Percentiles rank a stretch among this genome's conserved stretches.
phyloP scores from a whole-genome alignment of 768 basidiomycete species.

The Lactarius sanguifluus region DNA sequence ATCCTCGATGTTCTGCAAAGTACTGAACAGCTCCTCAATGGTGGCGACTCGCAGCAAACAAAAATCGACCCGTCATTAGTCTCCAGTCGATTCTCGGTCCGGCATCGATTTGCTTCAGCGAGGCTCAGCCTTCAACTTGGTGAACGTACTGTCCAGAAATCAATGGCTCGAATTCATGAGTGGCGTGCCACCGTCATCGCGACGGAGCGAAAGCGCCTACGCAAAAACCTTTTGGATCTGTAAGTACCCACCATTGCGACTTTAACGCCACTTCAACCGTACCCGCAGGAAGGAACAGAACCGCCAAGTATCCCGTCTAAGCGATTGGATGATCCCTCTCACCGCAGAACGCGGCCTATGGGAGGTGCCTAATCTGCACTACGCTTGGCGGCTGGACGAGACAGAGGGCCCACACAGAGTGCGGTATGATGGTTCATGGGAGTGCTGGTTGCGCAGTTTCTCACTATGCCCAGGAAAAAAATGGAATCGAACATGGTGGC shows the following conservation, averaged over 20 bases:
- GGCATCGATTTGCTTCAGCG: slow-evolving; percentile 54
- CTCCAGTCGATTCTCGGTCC: slow-evolving; percentile 50
- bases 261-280: slow-evolving; percentile 6
- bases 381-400: slow-evolving; percentile 81
- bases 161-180: slow-evolving; percentile 59
- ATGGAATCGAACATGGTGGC: slow-evolving; percentile 61
- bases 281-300: slow-evolving; percentile 67
- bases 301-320: slow-evolving; percentile 60
- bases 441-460: background rate
- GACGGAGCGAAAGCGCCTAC: slow-evolving; percentile 69
- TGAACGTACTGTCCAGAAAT: slow-evolving; percentile 62
- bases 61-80: slow-evolving; percentile 55
- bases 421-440: slow-evolving; percentile 47
- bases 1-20: slow-evolving; percentile 60
- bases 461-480: slow-evolving; percentile 56
- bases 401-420: slow-evolving; percentile 90
- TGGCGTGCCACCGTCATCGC: slow-evolving; percentile 70
- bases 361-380: slow-evolving; percentile 52
- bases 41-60: slow-evolving; percentile 44
- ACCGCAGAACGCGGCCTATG: slow-evolving; percentile 82
- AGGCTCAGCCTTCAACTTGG: slow-evolving; percentile 63
- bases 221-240: slow-evolving; percentile 75
- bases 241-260: slow-evolving; percentile 36
- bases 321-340: slow-evolving; percentile 60
- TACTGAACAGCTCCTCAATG: slow-evolving; percentile 54